Percentiles rank a stretch among this genome's conserved stretches.
phyloP scores from a whole-genome alignment of 345 rosid species.

The Eucalyptus erythrocorys region DNA sequence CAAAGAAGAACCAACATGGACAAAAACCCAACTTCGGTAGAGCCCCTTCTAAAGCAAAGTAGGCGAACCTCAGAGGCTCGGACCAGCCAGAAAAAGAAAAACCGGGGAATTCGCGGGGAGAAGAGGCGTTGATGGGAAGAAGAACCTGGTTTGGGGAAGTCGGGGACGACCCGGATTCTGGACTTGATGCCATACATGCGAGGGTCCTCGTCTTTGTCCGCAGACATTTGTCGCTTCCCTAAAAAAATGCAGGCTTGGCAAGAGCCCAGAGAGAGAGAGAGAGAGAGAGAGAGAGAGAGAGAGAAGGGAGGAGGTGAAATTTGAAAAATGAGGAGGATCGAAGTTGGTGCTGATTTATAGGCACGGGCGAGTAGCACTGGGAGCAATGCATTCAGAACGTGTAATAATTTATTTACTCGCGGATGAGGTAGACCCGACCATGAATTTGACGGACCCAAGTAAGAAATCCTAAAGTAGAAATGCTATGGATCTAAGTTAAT shows the following conservation, averaged over 20 bases:
- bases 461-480: background rate
- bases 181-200: conserved; percentile 3
- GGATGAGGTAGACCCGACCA: background rate
- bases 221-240: conserved; percentile 40
- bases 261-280: background rate
- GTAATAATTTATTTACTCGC: background rate
- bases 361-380: background rate
- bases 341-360: background rate
- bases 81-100: background rate
- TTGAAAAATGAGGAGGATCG: background rate
- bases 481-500: background rate
- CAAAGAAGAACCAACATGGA: background rate
- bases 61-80: background rate
- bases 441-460: background rate
- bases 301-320: background rate
- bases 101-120: background rate
- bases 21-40: background rate
- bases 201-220: conserved; percentile 24
- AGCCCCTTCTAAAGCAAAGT: background rate
- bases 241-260: background rate
- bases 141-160: conserved; percentile 46
- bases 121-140: background rate
- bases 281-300: background rate
- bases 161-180: conserved; percentile 16
- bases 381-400: background rate